Evolutionary conservation across 306 rosid species (phyloP).

Genomic region (Cicer pinnatifidum): DNA sequence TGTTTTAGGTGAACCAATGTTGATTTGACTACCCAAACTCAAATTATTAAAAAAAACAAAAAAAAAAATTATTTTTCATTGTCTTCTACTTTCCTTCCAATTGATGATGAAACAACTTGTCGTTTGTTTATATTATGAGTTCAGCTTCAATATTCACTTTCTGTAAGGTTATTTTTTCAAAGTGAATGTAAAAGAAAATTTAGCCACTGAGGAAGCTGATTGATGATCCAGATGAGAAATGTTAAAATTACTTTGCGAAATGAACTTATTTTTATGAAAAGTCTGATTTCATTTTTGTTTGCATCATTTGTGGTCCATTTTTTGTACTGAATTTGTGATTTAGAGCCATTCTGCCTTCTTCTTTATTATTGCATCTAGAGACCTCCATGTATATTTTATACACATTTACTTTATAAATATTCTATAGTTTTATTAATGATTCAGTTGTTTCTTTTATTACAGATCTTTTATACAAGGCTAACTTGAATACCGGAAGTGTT

Average conservation of each 20-base stretch:
- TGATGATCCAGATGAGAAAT: neutral
- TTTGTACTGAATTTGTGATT: constrained; percentile 13
- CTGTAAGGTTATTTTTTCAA: neutral
- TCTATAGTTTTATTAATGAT: constrained; percentile 24
- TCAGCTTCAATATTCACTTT: neutral
- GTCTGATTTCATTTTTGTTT: constrained; percentile 15
- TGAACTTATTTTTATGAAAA: neutral
- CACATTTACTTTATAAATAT: constrained; percentile 31
- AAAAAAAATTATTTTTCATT: neutral
- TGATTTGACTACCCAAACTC: neutral
- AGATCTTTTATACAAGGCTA: constrained; percentile 96
- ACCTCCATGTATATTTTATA: constrained; percentile 10
- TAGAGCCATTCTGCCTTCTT: neutral
- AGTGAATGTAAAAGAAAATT: neutral
- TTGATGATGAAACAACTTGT: neutral
- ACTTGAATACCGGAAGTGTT: constrained; percentile 94
- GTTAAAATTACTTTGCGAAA: neutral
- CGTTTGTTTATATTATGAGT: neutral
- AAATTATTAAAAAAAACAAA: no score
- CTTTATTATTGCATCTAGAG: constrained; percentile 25
- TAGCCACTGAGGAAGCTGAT: constrained; percentile 10
- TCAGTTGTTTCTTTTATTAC: constrained; percentile 42
- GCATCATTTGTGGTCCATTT: neutral
- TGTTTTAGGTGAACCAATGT: neutral
- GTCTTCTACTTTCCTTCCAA: neutral